These are phyloP conservation scores for Conticribra weissflogii DNA, from an alignment of 108 stramenopile genomes.

Conservation along the genomic window DNA sequence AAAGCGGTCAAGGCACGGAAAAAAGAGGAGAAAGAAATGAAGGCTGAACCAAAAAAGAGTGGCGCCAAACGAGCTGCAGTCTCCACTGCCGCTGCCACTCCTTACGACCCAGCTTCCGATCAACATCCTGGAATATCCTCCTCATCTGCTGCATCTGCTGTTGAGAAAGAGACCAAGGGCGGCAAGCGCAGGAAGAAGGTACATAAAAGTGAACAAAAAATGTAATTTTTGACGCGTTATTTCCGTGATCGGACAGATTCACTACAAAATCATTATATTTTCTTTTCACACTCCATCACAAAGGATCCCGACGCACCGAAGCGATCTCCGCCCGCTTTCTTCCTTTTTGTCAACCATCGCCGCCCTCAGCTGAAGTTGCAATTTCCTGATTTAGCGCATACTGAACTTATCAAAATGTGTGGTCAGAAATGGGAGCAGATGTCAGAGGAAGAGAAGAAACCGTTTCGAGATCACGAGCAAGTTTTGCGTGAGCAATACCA, in stretches of 20 bases:
- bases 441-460: slow-evolving; percentile 49
- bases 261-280: not conserved
- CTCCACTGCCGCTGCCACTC: not conserved
- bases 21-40: slow-evolving; percentile 14
- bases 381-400: slow-evolving; percentile 52
- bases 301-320: slow-evolving; percentile 58
- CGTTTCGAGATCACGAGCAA: slow-evolving; percentile 40
- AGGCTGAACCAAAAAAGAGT: slow-evolving; percentile 1
- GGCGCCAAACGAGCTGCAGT: not conserved
- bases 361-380: slow-evolving; percentile 39
- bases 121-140: not conserved
- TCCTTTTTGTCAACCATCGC: slow-evolving; percentile 42
- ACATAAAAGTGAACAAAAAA: not conserved
- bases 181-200: not conserved
- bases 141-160: not conserved
- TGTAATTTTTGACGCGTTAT: not conserved
- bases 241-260: too few species aligned
- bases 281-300: not conserved
- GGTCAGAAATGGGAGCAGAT: slow-evolving; percentile 49
- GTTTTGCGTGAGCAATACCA: slow-evolving; percentile 28
- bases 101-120: not conserved
- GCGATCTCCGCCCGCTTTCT: slow-evolving; percentile 61
- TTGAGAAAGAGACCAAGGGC: not conserved
- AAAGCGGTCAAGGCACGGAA: slow-evolving; percentile 2
- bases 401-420: slow-evolving; percentile 56